These are phyloP conservation scores for Xylariales sp. DNA, from an alignment of 2,329 filamentous ascomycete genomes.

Conservation along the genomic window DNA sequence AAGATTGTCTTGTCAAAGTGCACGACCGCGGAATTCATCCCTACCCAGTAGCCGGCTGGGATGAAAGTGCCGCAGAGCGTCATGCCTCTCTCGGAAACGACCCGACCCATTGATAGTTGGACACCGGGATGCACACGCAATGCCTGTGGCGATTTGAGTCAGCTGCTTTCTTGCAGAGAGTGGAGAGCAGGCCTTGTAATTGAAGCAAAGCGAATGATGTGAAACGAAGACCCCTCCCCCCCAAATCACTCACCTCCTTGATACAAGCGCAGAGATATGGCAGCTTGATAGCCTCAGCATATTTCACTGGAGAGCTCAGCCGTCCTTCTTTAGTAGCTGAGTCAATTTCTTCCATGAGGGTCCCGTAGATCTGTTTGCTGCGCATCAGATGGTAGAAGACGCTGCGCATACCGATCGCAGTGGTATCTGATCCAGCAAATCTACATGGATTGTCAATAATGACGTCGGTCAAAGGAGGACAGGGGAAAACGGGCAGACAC, in stretches of 20 bases:
- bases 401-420: slow-evolving; percentile 65
- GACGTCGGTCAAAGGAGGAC: too few relatives aligned
- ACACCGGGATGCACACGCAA: slow-evolving; percentile 73
- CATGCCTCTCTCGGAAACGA: slow-evolving; percentile 61
- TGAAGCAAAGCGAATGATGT: too few relatives aligned
- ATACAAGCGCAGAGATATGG: slow-evolving; percentile 74
- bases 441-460: too few relatives aligned
- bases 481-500: too few relatives aligned
- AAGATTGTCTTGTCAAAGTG: slow-evolving; percentile 66
- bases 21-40: slow-evolving; percentile 70
- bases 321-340: slow-evolving; percentile 46
- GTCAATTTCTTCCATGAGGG: slow-evolving; percentile 60
- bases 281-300: slow-evolving; percentile 64
- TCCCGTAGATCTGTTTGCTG: slow-evolving; percentile 49
- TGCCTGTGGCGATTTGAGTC: too few relatives aligned
- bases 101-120: slow-evolving; percentile 67
- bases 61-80: slow-evolving; percentile 60
- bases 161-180: too few relatives aligned
- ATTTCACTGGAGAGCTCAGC: slow-evolving; percentile 59
- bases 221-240: too few relatives aligned
- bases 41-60: slow-evolving; percentile 67
- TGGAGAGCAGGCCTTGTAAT: too few relatives aligned
- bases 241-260: too few relatives aligned
- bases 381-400: slow-evolving; percentile 73
- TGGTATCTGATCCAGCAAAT: slow-evolving; percentile 74